A percentile compares a stretch with the other conserved stretches of the same genome.
These are phyloP conservation scores for Exophiala calicioides DNA, from an alignment of 2,329 filamentous ascomycete genomes.

Conservation along the genomic window DNA sequence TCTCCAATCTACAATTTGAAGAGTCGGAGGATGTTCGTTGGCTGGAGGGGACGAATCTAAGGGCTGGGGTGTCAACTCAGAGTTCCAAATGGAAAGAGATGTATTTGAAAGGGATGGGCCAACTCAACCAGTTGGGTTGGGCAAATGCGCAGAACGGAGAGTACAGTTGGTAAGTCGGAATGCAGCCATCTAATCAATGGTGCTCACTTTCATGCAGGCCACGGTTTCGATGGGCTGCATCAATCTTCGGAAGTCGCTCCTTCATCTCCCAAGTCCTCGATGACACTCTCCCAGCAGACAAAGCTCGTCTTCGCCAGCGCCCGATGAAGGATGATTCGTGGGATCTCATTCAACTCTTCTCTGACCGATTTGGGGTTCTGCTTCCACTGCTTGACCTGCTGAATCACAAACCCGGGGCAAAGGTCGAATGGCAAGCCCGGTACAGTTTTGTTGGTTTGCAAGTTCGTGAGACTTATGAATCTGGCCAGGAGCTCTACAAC, in stretches of 20 bases:
- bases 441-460: slow-evolving; percentile 42
- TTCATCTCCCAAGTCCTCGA: slow-evolving; percentile 48
- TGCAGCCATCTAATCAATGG: neutral
- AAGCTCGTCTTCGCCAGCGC: slow-evolving; percentile 31
- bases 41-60: slow-evolving; percentile 40
- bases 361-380: slow-evolving; percentile 67
- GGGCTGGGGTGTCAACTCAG: slow-evolving; percentile 34
- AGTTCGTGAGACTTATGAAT: slow-evolving; percentile 48
- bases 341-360: slow-evolving; percentile 40
- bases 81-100: slow-evolving; percentile 39
- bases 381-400: slow-evolving; percentile 71
- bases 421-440: slow-evolving; percentile 59
- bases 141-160: slow-evolving; percentile 31
- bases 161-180: slow-evolving; percentile 41
- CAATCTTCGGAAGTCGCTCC: slow-evolving; percentile 46
- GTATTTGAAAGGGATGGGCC: slow-evolving; percentile 38
- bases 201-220: slow-evolving; percentile 38
- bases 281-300: slow-evolving; percentile 32
- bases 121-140: slow-evolving; percentile 38
- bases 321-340: slow-evolving; percentile 31
- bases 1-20: slow-evolving; percentile 66
- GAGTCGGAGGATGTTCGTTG: slow-evolving; percentile 59
- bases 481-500: slow-evolving; percentile 62
- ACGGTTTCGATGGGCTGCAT: slow-evolving; percentile 49
- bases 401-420: slow-evolving; percentile 66